Evolutionary conservation across 2,329 filamentous ascomycete species (phyloP).

Genomic region (Verruconis gallopava): DNA sequence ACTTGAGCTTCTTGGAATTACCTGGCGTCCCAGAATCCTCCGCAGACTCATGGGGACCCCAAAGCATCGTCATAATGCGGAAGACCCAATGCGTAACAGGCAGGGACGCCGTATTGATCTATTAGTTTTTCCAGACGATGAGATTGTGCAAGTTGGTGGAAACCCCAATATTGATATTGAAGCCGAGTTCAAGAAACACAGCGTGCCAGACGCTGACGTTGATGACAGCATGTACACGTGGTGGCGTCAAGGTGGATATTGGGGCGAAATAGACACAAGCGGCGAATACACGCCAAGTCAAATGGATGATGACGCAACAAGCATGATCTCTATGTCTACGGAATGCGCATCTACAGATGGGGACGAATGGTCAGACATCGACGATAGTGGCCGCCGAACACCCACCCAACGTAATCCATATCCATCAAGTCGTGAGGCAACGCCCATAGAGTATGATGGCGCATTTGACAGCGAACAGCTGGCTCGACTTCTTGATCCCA

Average conservation of each 20-base stretch:
- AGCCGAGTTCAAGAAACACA: conserved; percentile 34
- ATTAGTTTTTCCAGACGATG: conserved; percentile 27
- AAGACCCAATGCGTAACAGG: conserved; percentile 39
- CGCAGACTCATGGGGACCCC: conserved; percentile 34
- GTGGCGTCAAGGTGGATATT: conserved; percentile 75
- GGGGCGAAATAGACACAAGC: conserved; percentile 69
- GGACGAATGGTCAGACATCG: conserved; percentile 23
- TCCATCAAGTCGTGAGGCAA: conserved; percentile 34
- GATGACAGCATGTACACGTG: conserved; percentile 67
- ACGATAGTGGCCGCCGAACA: conserved; percentile 47
- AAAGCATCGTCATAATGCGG: conserved; percentile 10
- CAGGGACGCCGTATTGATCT: conserved; percentile 26
- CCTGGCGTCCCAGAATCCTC: conserved; percentile 51
- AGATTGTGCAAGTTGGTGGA: conserved; percentile 40
- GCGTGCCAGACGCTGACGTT: conserved; percentile 25
- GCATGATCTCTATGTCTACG: conserved; percentile 56
- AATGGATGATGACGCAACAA: conserved; percentile 62
- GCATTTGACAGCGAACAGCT: conserved; percentile 56
- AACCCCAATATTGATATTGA: conserved; percentile 68
- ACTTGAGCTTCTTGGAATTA: conserved; percentile 48
- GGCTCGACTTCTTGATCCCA: conserved; percentile 69
- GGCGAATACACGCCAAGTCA: conserved; percentile 55
- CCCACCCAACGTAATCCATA: conserved; percentile 57
- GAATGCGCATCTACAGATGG: conserved; percentile 28
- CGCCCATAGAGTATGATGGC: conserved; percentile 34